phyloP scores from a whole-genome alignment of 2,329 filamentous ascomycete species.

The Fusarium foetens region DNA sequence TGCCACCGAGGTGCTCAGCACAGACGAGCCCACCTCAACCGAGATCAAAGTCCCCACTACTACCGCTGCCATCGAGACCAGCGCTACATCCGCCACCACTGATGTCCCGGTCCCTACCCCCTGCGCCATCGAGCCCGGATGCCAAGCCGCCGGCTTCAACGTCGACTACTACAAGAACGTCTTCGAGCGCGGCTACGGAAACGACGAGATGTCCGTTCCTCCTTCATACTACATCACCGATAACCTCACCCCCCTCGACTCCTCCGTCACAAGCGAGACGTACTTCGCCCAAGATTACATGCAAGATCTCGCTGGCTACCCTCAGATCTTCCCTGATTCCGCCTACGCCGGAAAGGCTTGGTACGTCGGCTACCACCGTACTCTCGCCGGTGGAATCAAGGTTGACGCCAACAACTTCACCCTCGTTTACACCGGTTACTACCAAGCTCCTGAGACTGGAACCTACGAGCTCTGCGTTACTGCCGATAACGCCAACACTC shows the following conservation, averaged over 20 bases:
- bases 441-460: constrained; percentile 23
- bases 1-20: neutral
- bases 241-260: constrained; percentile 6
- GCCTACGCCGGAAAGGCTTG: neutral
- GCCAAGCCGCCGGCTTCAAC: constrained; percentile 16
- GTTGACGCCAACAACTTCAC: constrained; percentile 43
- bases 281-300: neutral
- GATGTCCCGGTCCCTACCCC: neutral
- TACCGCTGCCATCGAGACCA: neutral
- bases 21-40: neutral
- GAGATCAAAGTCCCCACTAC: neutral
- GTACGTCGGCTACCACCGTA: neutral
- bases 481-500: constrained; percentile 38
- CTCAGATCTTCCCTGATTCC: neutral
- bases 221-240: constrained; percentile 40
- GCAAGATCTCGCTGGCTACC: neutral
- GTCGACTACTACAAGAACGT: constrained; percentile 39
- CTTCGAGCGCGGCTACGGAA: constrained; percentile 34
- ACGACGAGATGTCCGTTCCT: constrained; percentile 26
- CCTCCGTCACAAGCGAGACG: neutral
- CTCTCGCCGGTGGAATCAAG: constrained; percentile 19
- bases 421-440: constrained; percentile 37
- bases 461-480: constrained; percentile 35
- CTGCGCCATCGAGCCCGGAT: neutral
- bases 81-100: neutral